These are phyloP conservation scores for Beverwykella pulmonaria DNA, from an alignment of 495 filamentous ascomycete species.

Conservation along the genomic window DNA sequence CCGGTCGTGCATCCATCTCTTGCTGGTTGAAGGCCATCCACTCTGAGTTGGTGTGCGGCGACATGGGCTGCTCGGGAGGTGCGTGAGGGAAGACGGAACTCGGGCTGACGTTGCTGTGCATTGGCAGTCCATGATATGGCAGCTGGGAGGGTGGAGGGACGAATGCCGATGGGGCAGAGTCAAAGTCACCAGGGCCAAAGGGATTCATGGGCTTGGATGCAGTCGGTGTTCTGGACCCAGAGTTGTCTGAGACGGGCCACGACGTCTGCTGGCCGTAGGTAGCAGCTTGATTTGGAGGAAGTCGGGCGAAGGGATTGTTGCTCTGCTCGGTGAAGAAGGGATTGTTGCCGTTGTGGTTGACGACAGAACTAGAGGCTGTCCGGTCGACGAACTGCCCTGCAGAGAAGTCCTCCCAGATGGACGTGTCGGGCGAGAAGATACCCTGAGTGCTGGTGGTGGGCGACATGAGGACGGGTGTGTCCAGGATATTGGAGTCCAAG, in stretches of 20 bases:
- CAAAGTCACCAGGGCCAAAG: conserved; percentile 45
- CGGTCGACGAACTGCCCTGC: conserved; percentile 40
- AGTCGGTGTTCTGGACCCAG: conserved; percentile 49
- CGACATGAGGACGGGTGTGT: conserved; percentile 45
- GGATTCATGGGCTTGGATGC: conserved; percentile 41
- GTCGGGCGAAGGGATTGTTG: conserved; percentile 54
- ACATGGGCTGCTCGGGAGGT: conserved; percentile 56
- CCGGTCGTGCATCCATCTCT: conserved; percentile 60
- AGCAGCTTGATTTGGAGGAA: conserved; percentile 48
- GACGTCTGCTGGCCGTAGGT: conserved; percentile 49
- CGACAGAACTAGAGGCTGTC: conserved; percentile 29
- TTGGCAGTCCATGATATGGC: conserved; percentile 44
- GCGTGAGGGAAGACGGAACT: conserved; percentile 40
- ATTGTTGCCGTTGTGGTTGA: conserved; percentile 36
- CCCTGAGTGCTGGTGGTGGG: conserved; percentile 40
- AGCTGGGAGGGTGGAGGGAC: conserved; percentile 43
- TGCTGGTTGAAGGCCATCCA: conserved; percentile 56
- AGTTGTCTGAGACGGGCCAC: conserved; percentile 44
- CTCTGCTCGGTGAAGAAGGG: conserved; percentile 47
- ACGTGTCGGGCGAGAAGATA: conserved; percentile 40
- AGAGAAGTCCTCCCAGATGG: conserved; percentile 44
- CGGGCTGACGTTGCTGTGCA: conserved; percentile 38
- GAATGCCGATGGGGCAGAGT: conserved; percentile 50
- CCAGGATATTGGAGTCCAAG: conserved; percentile 43
- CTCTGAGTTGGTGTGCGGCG: conserved; percentile 64